A percentile compares a stretch with the other conserved stretches of the same genome.
Conservation (phyloP, 495 filamentous ascomycete species). For the Parmelia sp. region DNA sequence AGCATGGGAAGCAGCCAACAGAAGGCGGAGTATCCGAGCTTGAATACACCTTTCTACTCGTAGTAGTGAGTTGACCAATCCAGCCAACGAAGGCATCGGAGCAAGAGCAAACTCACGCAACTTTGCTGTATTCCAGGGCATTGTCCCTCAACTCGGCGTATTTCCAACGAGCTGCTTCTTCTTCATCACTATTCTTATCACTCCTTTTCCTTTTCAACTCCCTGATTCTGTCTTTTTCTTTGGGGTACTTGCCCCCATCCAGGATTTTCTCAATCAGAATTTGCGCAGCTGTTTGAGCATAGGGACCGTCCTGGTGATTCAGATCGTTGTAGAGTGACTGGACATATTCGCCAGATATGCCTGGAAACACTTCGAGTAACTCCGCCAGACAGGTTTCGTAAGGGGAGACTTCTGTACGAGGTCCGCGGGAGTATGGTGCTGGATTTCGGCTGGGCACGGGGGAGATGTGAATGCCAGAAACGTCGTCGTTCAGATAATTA, state of each 20-base stretch:
- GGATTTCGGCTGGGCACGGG: neutral
- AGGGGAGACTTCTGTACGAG: neutral
- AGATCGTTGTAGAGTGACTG: slow-evolving; percentile 33
- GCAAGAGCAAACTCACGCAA: slow-evolving; percentile 29
- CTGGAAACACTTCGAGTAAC: slow-evolving; percentile 46
- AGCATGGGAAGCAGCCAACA: neutral
- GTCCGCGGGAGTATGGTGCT: neutral
- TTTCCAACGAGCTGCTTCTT: slow-evolving; percentile 33
- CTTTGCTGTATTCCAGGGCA: slow-evolving; percentile 26
- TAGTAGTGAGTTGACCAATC: neutral
- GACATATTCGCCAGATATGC: slow-evolving; percentile 42
- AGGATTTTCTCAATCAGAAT: slow-evolving; percentile 42
- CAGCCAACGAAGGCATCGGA: neutral
- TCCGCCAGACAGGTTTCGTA: slow-evolving; percentile 35
- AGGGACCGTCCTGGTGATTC: neutral
- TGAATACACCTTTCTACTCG: neutral
- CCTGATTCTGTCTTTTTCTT: slow-evolving; percentile 32
- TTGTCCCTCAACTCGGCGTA: slow-evolving; percentile 25
- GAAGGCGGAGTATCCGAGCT: neutral
- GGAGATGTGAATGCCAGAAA: neutral
- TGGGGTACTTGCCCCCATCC: slow-evolving; percentile 41
- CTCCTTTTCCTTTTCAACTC: slow-evolving; percentile 39
- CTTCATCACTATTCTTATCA: slow-evolving; percentile 34
- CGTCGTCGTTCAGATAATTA: neutral
- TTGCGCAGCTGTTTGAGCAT: slow-evolving; percentile 18